Evolutionary conservation across 768 basidiomycete genomes (phyloP).

Genomic region (Suillus alpinus): DNA sequence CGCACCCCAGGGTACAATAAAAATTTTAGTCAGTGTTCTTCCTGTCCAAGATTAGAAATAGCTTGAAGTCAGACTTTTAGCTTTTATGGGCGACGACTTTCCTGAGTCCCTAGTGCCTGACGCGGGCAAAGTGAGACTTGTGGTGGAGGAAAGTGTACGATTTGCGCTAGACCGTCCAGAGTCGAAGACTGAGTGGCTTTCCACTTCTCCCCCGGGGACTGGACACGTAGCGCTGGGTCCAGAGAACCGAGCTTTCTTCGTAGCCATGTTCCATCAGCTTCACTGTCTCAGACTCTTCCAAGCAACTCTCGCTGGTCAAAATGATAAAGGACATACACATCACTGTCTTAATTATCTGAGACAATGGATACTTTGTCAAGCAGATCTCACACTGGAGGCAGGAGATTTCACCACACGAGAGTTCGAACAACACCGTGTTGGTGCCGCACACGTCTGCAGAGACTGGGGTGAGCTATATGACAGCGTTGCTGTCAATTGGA

Average conservation of each 20-base stretch:
- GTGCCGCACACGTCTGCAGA: conserved; percentile 16
- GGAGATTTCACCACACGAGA: conserved; percentile 31
- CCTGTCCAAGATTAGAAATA: background rate
- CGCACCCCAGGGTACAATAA: background rate
- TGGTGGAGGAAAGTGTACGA: background rate
- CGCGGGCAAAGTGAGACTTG: background rate
- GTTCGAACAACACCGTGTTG: conserved; percentile 19
- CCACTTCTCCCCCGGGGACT: background rate
- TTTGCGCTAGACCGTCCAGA: background rate
- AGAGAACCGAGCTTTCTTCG: background rate
- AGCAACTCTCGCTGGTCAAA: background rate
- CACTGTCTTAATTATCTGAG: conserved; percentile 40
- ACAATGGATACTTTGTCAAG: conserved; percentile 32
- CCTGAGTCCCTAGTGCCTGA: background rate
- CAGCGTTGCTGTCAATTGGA: background rate
- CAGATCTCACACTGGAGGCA: conserved; percentile 20
- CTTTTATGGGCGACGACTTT: background rate
- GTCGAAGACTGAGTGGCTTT: background rate
- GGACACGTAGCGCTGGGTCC: background rate
- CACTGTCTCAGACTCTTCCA: background rate
- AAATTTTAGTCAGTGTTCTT: background rate
- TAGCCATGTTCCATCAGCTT: background rate
- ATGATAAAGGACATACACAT: background rate
- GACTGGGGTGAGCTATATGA: conserved; percentile 23
- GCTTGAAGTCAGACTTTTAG: background rate